Conservation (phyloP, 2,329 filamentous ascomycete species). For the Elsinoe ampelina region DNA sequence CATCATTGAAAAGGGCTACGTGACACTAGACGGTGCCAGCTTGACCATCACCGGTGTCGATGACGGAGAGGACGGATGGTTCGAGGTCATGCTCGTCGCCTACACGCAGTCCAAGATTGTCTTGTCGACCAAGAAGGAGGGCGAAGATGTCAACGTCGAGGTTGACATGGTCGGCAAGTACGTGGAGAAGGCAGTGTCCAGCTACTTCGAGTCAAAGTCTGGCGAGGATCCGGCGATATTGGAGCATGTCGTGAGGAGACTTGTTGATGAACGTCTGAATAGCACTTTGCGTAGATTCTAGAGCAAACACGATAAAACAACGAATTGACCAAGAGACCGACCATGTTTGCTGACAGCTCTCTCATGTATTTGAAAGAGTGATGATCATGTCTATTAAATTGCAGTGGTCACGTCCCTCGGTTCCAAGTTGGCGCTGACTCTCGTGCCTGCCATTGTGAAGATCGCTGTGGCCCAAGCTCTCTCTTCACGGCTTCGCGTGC, state of each 20-base stretch:
- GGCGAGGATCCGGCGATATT: constrained; percentile 42
- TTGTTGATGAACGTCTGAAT: constrained; percentile 62
- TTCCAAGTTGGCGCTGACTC: neutral
- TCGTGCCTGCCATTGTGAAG: neutral
- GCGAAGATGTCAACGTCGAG: constrained; percentile 82
- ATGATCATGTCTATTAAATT: neutral
- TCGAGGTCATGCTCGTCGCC: constrained; percentile 92
- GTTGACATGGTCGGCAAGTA: constrained; percentile 85
- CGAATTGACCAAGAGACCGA: neutral
- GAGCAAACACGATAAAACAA: neutral
- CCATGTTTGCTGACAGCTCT: neutral
- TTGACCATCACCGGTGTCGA: constrained; percentile 83
- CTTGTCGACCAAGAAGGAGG: constrained; percentile 64
- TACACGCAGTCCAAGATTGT: constrained; percentile 94
- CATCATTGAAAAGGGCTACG: constrained; percentile 91
- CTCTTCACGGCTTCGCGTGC: neutral
- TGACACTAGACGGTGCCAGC: constrained; percentile 89
- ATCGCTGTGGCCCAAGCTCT: constrained; percentile 7
- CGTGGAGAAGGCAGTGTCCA: constrained; percentile 79
- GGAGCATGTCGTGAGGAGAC: constrained; percentile 49
- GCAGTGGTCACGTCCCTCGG: neutral
- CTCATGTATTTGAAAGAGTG: neutral
- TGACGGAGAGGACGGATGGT: constrained; percentile 71
- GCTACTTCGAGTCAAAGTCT: constrained; percentile 58
- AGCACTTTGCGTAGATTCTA: constrained; percentile 14